phyloP scores from a whole-genome alignment of 73 alveolate genomes.

The Stentor coeruleus region DNA sequence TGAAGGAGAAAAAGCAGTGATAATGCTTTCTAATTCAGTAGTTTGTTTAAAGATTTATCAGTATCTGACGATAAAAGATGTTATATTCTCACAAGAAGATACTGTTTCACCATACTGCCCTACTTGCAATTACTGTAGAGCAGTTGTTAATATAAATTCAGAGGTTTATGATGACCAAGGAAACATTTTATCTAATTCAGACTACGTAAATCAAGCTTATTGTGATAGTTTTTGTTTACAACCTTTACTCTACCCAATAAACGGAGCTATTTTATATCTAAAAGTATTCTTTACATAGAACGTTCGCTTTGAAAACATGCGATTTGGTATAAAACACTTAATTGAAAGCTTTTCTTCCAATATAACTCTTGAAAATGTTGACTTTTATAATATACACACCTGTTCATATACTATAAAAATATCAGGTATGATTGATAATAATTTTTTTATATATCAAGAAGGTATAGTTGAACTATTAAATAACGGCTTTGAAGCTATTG shows the following conservation, averaged over 20 bases:
- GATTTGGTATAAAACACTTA: background rate
- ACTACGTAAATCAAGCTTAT: background rate
- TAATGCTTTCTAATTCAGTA: background rate
- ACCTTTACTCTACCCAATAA: background rate
- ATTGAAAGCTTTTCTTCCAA: background rate
- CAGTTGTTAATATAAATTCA: background rate
- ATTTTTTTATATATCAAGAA: background rate
- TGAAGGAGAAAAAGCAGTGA: background rate
- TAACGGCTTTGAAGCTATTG: conserved; percentile 13
- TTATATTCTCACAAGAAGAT: background rate
- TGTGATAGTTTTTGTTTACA: background rate
- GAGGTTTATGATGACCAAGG: background rate
- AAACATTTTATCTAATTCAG: background rate
- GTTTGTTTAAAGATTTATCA: background rate
- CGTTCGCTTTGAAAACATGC: background rate
- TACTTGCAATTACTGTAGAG: background rate
- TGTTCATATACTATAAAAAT: background rate
- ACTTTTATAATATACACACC: background rate
- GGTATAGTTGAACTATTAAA: background rate
- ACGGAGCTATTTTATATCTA: background rate
- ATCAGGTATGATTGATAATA: too few species aligned
- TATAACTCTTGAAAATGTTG: background rate
- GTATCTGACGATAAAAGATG: background rate
- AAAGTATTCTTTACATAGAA: conserved; percentile 4
- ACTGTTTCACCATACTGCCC: background rate